These are phyloP conservation scores for Emmonsiellopsis sp. DNA, from an alignment of 2,329 filamentous ascomycete species.

Conservation along the genomic window DNA sequence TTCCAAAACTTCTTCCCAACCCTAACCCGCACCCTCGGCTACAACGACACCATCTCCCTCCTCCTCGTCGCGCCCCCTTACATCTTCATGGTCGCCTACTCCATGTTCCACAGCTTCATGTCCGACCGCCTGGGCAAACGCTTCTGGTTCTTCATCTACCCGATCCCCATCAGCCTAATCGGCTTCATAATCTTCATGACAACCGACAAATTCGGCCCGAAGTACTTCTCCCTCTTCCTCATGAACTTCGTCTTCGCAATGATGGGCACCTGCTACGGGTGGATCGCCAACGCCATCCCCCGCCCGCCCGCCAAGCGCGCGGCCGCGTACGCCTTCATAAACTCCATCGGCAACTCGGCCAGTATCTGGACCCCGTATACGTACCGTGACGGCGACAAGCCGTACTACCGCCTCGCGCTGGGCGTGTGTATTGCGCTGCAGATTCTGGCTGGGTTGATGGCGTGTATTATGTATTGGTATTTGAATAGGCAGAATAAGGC, in stretches of 20 bases:
- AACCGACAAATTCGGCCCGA: slow-evolving; percentile 38
- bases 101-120: slow-evolving; percentile 33
- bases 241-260: slow-evolving; percentile 48
- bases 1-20: slow-evolving; percentile 52
- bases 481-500: slow-evolving; percentile 40
- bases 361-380: slow-evolving; percentile 45
- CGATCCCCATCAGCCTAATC: slow-evolving; percentile 41
- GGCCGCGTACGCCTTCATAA: slow-evolving; percentile 47
- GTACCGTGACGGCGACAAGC: slow-evolving; percentile 30
- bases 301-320: slow-evolving; percentile 47
- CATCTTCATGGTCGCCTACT: slow-evolving; percentile 44
- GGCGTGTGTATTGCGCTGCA: slow-evolving; percentile 34
- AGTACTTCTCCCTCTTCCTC: slow-evolving; percentile 48
- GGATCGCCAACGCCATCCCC: slow-evolving; percentile 43
- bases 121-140: slow-evolving; percentile 38
- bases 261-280: slow-evolving; percentile 41
- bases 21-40: slow-evolving; percentile 37
- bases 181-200: slow-evolving; percentile 49
- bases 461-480: slow-evolving; percentile 28
- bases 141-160: slow-evolving; percentile 46
- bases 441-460: slow-evolving; percentile 25
- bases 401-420: slow-evolving; percentile 33
- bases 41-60: slow-evolving; percentile 37
- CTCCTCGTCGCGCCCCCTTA: slow-evolving; percentile 46
- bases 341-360: slow-evolving; percentile 44